Conservation (phyloP, 768 basidiomycete genomes). For the Suillus subluteus region DNA sequence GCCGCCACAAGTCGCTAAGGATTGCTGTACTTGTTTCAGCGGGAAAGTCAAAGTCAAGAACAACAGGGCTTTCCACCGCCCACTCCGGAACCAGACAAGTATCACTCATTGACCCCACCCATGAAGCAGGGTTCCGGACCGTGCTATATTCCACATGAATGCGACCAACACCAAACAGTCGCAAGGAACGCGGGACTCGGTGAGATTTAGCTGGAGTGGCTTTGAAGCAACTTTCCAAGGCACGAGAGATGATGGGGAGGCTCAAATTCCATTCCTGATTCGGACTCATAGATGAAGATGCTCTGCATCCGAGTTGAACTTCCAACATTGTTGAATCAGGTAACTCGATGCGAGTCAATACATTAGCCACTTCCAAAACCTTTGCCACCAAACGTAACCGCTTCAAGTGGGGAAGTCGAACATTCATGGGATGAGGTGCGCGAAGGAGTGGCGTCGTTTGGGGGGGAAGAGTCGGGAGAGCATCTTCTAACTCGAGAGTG, state of each 20-base stretch:
- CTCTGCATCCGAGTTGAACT: background rate
- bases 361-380: background rate
- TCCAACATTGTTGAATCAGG: background rate
- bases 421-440: background rate
- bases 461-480: constrained; percentile 29
- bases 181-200: background rate
- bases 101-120: background rate
- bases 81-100: background rate
- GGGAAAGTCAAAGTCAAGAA: background rate
- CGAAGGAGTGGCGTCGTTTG: background rate
- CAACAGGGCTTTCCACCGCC: background rate
- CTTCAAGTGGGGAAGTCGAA: background rate
- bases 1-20: background rate
- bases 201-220: background rate
- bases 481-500: constrained; percentile 39
- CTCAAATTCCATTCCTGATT: background rate
- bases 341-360: background rate
- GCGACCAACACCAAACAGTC: background rate
- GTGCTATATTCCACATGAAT: constrained; percentile 2
- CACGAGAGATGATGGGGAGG: background rate
- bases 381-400: background rate
- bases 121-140: background rate
- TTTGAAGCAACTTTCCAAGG: constrained; percentile 5
- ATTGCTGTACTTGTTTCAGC: background rate
- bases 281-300: background rate